These are phyloP conservation scores for Nannochloropsis gaditana DNA, from an alignment of 108 stramenopile genomes.

Conservation along the genomic window DNA sequence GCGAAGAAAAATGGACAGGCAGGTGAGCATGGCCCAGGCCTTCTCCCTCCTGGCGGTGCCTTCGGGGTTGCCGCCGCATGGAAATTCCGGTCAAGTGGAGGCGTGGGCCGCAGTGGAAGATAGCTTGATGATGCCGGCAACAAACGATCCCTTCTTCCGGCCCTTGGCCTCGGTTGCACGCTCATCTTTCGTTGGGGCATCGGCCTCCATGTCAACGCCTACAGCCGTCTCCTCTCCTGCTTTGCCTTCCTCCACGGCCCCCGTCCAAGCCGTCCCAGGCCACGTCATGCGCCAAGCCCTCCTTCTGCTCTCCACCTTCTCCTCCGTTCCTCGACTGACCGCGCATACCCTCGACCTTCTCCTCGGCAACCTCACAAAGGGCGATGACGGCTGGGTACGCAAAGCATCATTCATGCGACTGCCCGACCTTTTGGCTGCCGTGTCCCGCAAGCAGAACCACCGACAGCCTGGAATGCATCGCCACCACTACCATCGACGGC, in stretches of 20 bases:
- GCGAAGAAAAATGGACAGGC: background rate
- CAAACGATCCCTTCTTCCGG: too few species aligned
- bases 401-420: constrained; percentile 11
- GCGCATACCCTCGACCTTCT: background rate
- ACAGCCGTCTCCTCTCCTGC: background rate
- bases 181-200: background rate
- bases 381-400: background rate
- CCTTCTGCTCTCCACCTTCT: background rate
- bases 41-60: background rate
- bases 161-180: too few species aligned
- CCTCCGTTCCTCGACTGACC: background rate
- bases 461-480: background rate
- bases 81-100: too few species aligned
- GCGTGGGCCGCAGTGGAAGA: too few species aligned
- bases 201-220: background rate
- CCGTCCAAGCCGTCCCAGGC: background rate
- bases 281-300: background rate
- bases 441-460: background rate
- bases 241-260: background rate
- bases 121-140: too few species aligned
- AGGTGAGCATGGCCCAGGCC: background rate
- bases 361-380: background rate
- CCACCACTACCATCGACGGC: background rate
- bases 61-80: background rate
- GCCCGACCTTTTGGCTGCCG: background rate